Evolutionary conservation across 2,329 filamentous ascomycete species (phyloP).

Genomic region (Dothidotthia symphoricarpi): DNA sequence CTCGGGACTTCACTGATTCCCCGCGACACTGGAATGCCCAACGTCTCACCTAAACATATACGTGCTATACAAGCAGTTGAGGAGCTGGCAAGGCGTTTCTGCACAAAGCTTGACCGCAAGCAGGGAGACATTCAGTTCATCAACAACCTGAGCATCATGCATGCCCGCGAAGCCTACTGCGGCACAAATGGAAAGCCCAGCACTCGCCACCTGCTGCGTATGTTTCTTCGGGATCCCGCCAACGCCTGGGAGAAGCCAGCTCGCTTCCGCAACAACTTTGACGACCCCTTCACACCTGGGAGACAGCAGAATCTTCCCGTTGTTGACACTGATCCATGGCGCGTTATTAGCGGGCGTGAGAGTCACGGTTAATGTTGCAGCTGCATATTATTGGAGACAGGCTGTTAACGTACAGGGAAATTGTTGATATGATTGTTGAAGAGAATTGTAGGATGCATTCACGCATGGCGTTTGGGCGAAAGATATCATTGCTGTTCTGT

Average conservation of each 20-base stretch:
- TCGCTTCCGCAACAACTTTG: slow-evolving; percentile 28
- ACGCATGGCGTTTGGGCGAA: background rate
- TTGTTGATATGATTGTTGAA: background rate
- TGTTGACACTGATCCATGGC: slow-evolving; percentile 37
- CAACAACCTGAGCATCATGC: slow-evolving; percentile 40
- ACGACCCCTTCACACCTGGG: slow-evolving; percentile 33
- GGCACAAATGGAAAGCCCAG: slow-evolving; percentile 25
- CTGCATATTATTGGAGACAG: background rate
- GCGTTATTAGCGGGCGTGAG: slow-evolving; percentile 40
- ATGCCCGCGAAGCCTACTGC: slow-evolving; percentile 36
- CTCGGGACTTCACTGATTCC: slow-evolving; percentile 36
- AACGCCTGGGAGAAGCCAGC: slow-evolving; percentile 37
- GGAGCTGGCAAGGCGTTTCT: slow-evolving; percentile 28
- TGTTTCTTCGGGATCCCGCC: slow-evolving; percentile 40
- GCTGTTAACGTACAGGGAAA: background rate
- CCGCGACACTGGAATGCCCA: slow-evolving; percentile 32
- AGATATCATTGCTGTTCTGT: slow-evolving; percentile 1
- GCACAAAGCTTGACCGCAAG: slow-evolving; percentile 33
- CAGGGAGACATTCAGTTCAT: slow-evolving; percentile 40
- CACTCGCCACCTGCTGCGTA: slow-evolving; percentile 37
- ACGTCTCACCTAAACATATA: slow-evolving; percentile 27
- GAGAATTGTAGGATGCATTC: background rate
- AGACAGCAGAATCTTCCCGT: slow-evolving; percentile 36
- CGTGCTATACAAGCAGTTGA: slow-evolving; percentile 34
- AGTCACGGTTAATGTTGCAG: slow-evolving; percentile 33